These are phyloP conservation scores for Penicillium paradoxum DNA, from an alignment of 495 filamentous ascomycete species.

Conservation along the genomic window DNA sequence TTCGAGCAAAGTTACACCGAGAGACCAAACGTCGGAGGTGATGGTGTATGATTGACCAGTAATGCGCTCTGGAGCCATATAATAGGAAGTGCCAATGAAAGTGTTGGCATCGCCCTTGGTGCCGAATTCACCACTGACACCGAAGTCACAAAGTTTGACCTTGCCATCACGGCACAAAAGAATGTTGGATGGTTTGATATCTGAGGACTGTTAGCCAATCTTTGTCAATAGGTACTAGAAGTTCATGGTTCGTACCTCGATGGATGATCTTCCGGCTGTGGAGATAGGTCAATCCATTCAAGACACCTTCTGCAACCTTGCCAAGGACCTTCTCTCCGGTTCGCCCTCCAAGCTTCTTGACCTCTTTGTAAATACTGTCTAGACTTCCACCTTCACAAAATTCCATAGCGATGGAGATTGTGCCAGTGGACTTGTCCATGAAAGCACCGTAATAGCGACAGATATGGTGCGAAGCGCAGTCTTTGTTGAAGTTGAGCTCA, in stretches of 20 bases:
- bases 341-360: conserved; percentile 88
- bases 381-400: conserved; percentile 96
- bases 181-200: conserved; percentile 98
- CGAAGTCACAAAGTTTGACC: conserved; percentile 97
- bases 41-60: conserved; percentile 97
- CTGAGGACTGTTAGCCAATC: conserved; percentile 29
- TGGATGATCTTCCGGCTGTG: conserved; percentile 96
- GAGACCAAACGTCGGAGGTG: conserved; percentile 95
- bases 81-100: conserved; percentile 97
- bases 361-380: conserved; percentile 93
- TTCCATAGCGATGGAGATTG: conserved; percentile 98
- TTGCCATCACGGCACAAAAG: conserved; percentile 87
- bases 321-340: conserved; percentile 98
- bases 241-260: conserved; percentile 47
- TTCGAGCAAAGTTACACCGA: conserved; percentile 92
- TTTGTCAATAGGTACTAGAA: not conserved
- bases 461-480: conserved; percentile 88
- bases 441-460: conserved; percentile 97
- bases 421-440: conserved; percentile 84
- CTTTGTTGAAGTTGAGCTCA: conserved; percentile 95
- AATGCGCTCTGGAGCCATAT: conserved; percentile 98
- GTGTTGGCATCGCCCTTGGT: conserved; percentile 98
- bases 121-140: conserved; percentile 94
- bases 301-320: conserved; percentile 92
- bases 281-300: conserved; percentile 94